A percentile compares a stretch with the other conserved stretches of the same genome.
Evolutionary conservation across 495 filamentous ascomycete species (phyloP).

Genomic region (Podospora pseudoanserina): DNA sequence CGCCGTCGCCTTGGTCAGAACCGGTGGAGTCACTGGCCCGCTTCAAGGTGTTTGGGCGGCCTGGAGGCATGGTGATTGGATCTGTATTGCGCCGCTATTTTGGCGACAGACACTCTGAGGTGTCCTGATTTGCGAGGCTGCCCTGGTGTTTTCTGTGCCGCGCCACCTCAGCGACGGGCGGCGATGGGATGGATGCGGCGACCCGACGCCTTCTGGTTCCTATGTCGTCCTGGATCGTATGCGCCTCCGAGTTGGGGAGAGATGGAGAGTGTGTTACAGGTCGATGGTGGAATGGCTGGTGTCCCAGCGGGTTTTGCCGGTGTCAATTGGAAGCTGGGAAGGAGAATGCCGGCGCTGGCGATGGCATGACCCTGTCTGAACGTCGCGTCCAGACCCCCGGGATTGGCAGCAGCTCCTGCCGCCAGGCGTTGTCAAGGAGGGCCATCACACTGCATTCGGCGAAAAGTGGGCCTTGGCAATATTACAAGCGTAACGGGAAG

Average conservation of each 20-base stretch:
- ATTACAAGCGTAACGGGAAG: background rate
- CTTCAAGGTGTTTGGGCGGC: constrained; percentile 35
- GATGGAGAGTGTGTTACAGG: background rate
- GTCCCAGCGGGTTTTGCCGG: constrained; percentile 22
- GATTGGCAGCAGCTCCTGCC: background rate
- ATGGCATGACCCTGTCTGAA: constrained; percentile 14
- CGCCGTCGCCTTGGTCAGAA: constrained; percentile 22
- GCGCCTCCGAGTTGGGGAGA: background rate
- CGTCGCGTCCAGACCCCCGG: constrained; percentile 19
- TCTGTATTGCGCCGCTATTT: constrained; percentile 10
- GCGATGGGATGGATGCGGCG: background rate
- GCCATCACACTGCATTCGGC: constrained; percentile 7
- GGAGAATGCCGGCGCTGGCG: constrained; percentile 5
- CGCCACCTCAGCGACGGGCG: constrained; percentile 22
- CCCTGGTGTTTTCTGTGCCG: constrained; percentile 14
- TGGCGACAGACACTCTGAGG: background rate
- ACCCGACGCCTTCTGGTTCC: background rate
- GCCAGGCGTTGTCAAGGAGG: constrained; percentile 2
- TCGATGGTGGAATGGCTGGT: background rate
- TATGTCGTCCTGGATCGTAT: background rate
- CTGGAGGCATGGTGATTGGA: constrained; percentile 27
- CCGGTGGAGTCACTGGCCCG: constrained; percentile 40
- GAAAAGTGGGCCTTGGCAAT: background rate
- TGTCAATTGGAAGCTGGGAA: constrained; percentile 18
- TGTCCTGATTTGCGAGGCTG: background rate